Evolutionary conservation across 148 eudicot species (phyloP), one percentile per base, ranked within the genome.

Genomic region (Rhododendron henanense): DNA sequence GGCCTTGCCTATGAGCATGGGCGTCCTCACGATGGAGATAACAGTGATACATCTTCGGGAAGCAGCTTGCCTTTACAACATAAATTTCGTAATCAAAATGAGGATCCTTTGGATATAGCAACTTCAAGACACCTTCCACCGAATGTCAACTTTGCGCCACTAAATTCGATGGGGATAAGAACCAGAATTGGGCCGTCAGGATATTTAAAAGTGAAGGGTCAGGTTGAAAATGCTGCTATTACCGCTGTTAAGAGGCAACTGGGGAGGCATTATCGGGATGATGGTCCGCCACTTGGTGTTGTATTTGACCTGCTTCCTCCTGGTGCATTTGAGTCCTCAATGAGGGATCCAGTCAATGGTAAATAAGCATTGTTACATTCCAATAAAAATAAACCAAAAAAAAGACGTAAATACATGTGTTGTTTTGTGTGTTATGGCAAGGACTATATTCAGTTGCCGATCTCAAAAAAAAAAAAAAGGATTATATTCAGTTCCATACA

Each of bases 221-320:
- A 86, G 79, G 91, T 89, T 28, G 99, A 95, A 86, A 92, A 95
- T 90, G 79, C 91, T 88, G 98, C 98, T 74, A 92, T 97, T 91
- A 93, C 98, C 81, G 94, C 98, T 77, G 98, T 97, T 87, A 97
- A 95, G 90, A 88, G 95, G 92, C 98, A 95, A 90, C 88, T 97
- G 47, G 99, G 99, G 51, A 91, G 93, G 87, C 90, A 90, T 76
- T 97, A 94, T 90, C 82, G 85, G 53, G 94, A 88, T 80, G 98
- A 95, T 91, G 99, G 99, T 78, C 98, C 99, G 50, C 88, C 96
- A 7, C 98, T 97, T 85, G 94, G 95, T 82, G 91, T 95, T 85
- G 93, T 93, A 59, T 97, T 95, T 91, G 98, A 97, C 51, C 92
- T 92, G 37, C 98, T 95, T 91, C 98, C 99, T 82, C 98, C 99